These are phyloP conservation scores for Entrophospora sp. DNA, from an alignment of 192 early-diverging fungal species.

Conservation along the genomic window DNA sequence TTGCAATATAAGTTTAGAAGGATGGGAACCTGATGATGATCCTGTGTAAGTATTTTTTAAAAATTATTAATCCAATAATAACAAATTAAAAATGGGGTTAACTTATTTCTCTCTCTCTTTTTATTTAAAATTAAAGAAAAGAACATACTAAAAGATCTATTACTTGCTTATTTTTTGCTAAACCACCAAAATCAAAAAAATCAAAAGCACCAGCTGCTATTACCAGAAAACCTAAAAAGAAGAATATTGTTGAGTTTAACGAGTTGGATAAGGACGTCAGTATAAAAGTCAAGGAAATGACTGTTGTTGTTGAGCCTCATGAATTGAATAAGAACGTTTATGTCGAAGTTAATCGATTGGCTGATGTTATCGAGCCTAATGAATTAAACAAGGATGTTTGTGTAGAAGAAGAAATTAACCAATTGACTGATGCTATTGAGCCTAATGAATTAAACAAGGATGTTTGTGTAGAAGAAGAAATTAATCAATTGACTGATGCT, in stretches of 20 bases:
- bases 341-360: background rate
- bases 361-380: background rate
- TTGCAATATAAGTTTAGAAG: conserved; percentile 25
- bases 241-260: background rate
- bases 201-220: conserved; percentile 20
- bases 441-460: background rate
- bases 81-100: background rate
- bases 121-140: background rate
- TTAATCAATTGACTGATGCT: too few species aligned
- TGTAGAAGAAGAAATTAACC: background rate
- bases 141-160: conserved; percentile 28
- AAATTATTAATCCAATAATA: background rate
- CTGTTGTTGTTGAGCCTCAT: background rate
- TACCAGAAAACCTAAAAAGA: conserved; percentile 5
- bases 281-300: background rate
- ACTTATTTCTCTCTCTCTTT: background rate
- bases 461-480: too few species aligned
- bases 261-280: background rate
- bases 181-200: conserved; percentile 18
- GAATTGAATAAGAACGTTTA: background rate
- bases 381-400: background rate
- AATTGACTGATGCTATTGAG: background rate
- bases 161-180: conserved; percentile 26
- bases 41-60: conserved; percentile 17
- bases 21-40: conserved; percentile 30